Base-by-base conservation (phyloP, 2,329 filamentous ascomycete genomes). In the Microcyclospora pomicola region DNA sequence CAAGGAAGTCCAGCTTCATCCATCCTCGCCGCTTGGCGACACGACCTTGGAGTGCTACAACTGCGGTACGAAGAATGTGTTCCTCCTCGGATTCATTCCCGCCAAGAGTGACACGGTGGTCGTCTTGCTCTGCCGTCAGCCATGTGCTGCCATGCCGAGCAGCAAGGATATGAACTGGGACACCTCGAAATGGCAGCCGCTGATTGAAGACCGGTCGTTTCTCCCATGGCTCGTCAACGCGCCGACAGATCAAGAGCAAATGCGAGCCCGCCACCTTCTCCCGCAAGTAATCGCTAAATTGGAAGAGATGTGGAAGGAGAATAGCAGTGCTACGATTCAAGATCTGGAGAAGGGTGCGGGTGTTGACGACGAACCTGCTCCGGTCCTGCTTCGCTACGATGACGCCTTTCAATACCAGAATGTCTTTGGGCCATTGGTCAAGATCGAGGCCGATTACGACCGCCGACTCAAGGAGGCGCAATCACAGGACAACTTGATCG, bases 121-220 rank as follows among this genome's bases (percentile, higher is more conserved):
- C 6, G 91, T 98, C 15, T 75, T 98, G 33, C 73, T 98, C 29
- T 98, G 91, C 60, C 86, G 91, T 43, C 91, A 96, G 62, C 91
- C 91, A 34, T 98, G 91, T 61, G 91, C 88, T 27, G 81, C 91
- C 19, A 88, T 83, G 65, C 82, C 87, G 1, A 96, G 91, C 27
- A 88, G 85, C 48, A 98, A 98, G 64, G 91, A 98, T 55, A 96
- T 98, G 87, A 98, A 91, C 60, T 98, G 91, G 91, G 91, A 98
- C 59, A 92, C 87, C 5, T 93, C 88, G 16, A 78, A 87, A 56
- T 98, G 91, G 91, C 87, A 96, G 59, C 91, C 91, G 10, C 70
- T 98, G 41, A 96, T 98, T 47, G 87, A 95, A 61, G 91, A 98
- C 56, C 84, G 91, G 35, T 91, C 86, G 12, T 98, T 98, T 58